Evolutionary conservation across 768 basidiomycete species (phyloP), one percentile per base, ranked within the genome.

Genomic region (Kwoniella newhampshirensis): DNA sequence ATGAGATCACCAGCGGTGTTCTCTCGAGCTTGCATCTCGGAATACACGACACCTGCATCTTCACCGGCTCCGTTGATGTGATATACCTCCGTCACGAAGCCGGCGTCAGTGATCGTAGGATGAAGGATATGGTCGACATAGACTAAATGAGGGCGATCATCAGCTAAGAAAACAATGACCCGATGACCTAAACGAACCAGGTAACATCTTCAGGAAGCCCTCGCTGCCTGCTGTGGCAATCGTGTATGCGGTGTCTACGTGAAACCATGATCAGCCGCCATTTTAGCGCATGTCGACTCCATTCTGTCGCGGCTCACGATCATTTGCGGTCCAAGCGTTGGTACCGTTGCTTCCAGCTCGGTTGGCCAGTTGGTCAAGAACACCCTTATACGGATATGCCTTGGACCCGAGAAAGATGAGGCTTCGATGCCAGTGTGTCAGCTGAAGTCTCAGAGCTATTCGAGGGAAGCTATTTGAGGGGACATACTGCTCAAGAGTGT

Each of bases 41-140:
- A 72, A 76, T 96, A 97, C 9, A 98, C 94, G 1, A 99, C 96
- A 35, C 96, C 96, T 15, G 89, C 88, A 70, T 98, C 85, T 66
- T 93, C 84, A 7, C 91, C 94, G 70, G 89, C 85, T 1, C 83
- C 83, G 75, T 98, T 88, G 63, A 98, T 85, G 76, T 97, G 91
- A 75, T 97, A 90, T n/a, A 99, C 78, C 71, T 90, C 84, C 0
- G 84, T 85, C 15, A 85, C 83, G 59, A 80, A 91, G 73, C 90
- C 89, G 54, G 87, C 85, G 59, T 91, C 83, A 8, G 91, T 90
- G 59, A 98, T 84, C 0, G 92, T 97, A 7, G 96, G 96, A 75
- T 96, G 94, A 32, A 99, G 82, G 54, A 99, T 88, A 75, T 99
- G 96, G 76, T 99, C 96, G 26, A 98, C 80, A 69, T 91, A 99